Base-by-base conservation (phyloP, 139 green algal genomes). In the Spirogloea muscicola region DNA sequence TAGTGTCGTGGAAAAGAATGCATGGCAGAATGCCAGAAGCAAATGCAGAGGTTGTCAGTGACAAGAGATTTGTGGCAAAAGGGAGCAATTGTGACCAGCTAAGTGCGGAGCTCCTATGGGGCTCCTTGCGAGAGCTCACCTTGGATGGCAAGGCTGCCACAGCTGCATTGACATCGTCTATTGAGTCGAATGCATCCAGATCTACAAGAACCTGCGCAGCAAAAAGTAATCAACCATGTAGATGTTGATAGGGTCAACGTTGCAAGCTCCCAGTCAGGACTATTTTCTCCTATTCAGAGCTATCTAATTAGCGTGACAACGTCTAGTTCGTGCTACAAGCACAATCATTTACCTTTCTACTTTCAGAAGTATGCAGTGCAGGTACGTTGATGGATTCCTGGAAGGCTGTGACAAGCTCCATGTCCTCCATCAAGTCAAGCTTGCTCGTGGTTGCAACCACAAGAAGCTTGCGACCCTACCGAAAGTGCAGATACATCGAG, bases 321-420 rank as follows among this genome's bases (percentile, higher is more conserved):
- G 29, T 31, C 25, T 65, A 44, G 5, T 41, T 1, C 1, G 25
- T 4, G 33, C 1, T 1, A n/a, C 39, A 3, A 3, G 5, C 10
- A 0, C 27, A 13, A 44, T 55, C 31, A 34, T 96, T 49, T 55
- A 98, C 91, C 16, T 62, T 72, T 48, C 81, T 79, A 40, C 92
- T 85, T 64, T 96, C 92, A 10, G 84, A 71, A 37, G 82, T 68
- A 2, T 63, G 80, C 21, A 98, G 83, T 4, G 76, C 49, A 1
- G 94, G 92, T 68, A 97, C 93, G 68, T 92, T 85, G 62, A 96
- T 78, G 2, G 75, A 77, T n/a, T 95, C 87, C 77, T 97, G 96
- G 86, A 97, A 97, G 16, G 81, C 57, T 2, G 43, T 29, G 7
- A 51, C 41, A 3, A 86, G 67, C 7, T 80, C 73, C 82, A 88